phyloP scores from a whole-genome alignment of 2,329 filamentous ascomycete species.

The Aschersonia sp. region DNA sequence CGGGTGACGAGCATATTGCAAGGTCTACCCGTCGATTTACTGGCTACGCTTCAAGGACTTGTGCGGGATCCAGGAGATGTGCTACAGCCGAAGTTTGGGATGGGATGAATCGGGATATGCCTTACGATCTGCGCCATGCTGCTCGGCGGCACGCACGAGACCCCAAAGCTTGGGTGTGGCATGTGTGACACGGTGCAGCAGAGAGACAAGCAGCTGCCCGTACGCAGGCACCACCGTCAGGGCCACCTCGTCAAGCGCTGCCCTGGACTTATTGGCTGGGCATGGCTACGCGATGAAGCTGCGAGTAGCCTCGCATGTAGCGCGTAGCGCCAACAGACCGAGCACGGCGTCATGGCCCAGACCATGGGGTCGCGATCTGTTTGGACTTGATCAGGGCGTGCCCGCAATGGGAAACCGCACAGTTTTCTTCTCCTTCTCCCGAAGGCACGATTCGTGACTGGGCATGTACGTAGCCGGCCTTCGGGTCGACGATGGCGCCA shows the following conservation, averaged over 20 bases:
- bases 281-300: conserved; percentile 2
- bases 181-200: neutral
- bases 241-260: conserved; percentile 1
- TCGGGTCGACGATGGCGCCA: neutral
- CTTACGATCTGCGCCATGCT: neutral
- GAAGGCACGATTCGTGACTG: neutral
- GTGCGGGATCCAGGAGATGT: neutral
- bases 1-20: neutral
- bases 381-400: neutral
- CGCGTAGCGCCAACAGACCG: neutral
- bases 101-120: neutral
- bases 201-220: neutral
- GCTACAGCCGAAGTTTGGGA: neutral
- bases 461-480: conserved; percentile 4
- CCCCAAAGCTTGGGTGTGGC: neutral
- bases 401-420: no score
- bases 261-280: neutral
- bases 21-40: neutral
- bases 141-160: neutral
- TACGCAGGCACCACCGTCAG: conserved; percentile 1
- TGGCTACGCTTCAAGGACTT: neutral
- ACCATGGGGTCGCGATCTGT: neutral
- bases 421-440: no score
- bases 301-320: conserved; percentile 4
- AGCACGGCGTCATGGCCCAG: conserved; percentile 1